phyloP scores from a whole-genome alignment of 1,284 basidiomycete genomes.

The Trichosporon faecale region DNA sequence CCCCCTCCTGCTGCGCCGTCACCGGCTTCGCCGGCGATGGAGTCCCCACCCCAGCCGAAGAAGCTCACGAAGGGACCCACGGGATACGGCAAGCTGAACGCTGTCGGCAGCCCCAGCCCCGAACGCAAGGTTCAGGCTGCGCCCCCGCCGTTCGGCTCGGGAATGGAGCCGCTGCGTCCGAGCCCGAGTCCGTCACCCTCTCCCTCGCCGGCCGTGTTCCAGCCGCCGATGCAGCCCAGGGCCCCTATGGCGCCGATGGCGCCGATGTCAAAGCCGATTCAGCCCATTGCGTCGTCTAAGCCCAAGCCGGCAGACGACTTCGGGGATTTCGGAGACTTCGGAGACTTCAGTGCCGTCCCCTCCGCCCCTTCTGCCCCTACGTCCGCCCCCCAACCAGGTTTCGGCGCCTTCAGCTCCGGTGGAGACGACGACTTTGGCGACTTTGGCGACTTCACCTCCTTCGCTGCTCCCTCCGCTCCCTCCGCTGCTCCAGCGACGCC shows the following conservation, averaged over 20 bases:
- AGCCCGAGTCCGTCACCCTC: background rate
- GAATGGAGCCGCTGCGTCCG: background rate
- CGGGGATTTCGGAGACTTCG: slow-evolving; percentile 17
- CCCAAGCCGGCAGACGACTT: background rate
- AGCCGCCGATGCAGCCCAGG: background rate
- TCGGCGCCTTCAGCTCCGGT: slow-evolving; percentile 13
- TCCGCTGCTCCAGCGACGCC: background rate
- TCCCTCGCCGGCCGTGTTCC: background rate
- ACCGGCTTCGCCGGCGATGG: background rate
- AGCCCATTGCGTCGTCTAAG: background rate
- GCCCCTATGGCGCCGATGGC: background rate
- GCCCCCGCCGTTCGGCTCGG: background rate
- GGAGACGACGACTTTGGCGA: slow-evolving; percentile 23
- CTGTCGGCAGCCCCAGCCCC: slow-evolving; percentile 1
- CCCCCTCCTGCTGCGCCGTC: background rate
- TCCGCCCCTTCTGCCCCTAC: background rate
- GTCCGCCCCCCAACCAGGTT: background rate
- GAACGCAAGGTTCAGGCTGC: background rate
- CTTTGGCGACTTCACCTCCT: slow-evolving; percentile 21
- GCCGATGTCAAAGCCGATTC: background rate
- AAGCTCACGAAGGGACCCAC: background rate
- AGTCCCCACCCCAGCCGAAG: background rate
- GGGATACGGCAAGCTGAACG: slow-evolving; percentile 5
- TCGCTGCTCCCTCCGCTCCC: background rate
- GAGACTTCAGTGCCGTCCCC: slow-evolving; percentile 17